Evolutionary conservation across 345 rosid species (phyloP).

Genomic region (Gossypium turneri): DNA sequence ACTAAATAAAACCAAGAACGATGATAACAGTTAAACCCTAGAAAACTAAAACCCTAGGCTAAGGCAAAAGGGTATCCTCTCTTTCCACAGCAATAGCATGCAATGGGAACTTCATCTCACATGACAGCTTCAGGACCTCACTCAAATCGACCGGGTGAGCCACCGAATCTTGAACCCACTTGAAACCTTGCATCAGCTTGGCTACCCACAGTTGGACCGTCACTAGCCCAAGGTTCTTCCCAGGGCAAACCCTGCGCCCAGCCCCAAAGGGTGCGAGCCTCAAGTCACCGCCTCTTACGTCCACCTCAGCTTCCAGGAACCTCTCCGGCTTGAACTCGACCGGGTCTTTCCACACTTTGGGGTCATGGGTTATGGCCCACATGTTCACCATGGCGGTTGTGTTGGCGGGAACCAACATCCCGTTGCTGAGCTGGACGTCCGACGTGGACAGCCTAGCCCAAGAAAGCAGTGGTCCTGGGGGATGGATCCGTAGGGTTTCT

Average conservation of each 20-base stretch:
- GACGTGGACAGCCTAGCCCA: constrained; percentile 91
- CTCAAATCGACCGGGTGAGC: constrained; percentile 47
- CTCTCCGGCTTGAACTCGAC: constrained; percentile 61
- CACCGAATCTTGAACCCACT: constrained; percentile 44
- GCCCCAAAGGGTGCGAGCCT: constrained; percentile 93
- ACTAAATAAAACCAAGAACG: background rate
- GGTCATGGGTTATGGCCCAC: constrained; percentile 95
- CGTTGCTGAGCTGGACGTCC: constrained; percentile 74
- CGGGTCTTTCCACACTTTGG: constrained; percentile 60
- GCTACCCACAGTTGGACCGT: constrained; percentile 83
- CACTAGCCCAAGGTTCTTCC: constrained; percentile 66
- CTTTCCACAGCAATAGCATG: constrained; percentile 40
- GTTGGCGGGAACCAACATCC: constrained; percentile 64
- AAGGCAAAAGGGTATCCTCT: background rate
- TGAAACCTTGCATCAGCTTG: constrained; percentile 45
- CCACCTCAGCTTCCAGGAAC: constrained; percentile 50
- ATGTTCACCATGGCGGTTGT: constrained; percentile 96
- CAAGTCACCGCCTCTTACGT: constrained; percentile 60
- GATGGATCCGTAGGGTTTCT: constrained; percentile 71
- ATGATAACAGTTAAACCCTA: background rate
- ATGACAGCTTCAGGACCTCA: constrained; percentile 77
- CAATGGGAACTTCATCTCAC: constrained; percentile 83
- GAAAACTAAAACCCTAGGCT: constrained; percentile 5
- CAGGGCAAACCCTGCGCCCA: constrained; percentile 86
- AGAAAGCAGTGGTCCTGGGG: constrained; percentile 86